These are phyloP conservation scores for Thermomyces lanuginosus DNA, from an alignment of 2,329 filamentous ascomycete species.

Conservation along the genomic window DNA sequence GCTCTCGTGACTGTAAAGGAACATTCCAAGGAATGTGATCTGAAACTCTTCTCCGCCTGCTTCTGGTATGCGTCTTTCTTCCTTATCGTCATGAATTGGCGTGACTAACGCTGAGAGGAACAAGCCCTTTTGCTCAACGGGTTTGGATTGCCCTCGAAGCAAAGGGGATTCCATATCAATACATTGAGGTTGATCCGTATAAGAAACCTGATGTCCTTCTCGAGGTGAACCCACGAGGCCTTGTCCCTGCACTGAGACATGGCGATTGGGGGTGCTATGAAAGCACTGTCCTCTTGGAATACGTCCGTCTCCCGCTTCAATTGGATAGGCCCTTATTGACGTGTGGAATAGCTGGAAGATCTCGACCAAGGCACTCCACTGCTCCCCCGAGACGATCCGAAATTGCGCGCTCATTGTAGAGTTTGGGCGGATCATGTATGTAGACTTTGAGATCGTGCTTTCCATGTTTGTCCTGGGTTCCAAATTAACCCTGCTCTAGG, in stretches of 20 bases:
- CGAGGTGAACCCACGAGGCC: slow-evolving; percentile 58
- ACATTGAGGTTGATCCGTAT: slow-evolving; percentile 71
- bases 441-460: too few species aligned
- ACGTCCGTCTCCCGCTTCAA: slow-evolving; percentile 36
- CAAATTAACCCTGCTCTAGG: slow-evolving; percentile 28
- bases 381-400: slow-evolving; percentile 47
- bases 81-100: slow-evolving; percentile 1
- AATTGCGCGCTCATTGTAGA: slow-evolving; percentile 55
- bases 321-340: neutral
- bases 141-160: slow-evolving; percentile 79
- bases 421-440: slow-evolving; percentile 67
- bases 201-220: slow-evolving; percentile 53
- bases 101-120: slow-evolving; percentile 4
- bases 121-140: slow-evolving; percentile 65
- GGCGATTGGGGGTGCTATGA: slow-evolving; percentile 72
- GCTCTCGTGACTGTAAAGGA: slow-evolving; percentile 53
- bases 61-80: slow-evolving; percentile 47
- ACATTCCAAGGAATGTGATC: slow-evolving; percentile 50
- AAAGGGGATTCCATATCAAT: slow-evolving; percentile 66
- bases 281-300: slow-evolving; percentile 70
- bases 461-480: slow-evolving; percentile 5
- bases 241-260: slow-evolving; percentile 61
- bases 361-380: slow-evolving; percentile 43
- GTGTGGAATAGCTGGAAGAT: slow-evolving; percentile 51
- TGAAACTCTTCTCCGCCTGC: slow-evolving; percentile 69